phyloP scores from a whole-genome alignment of 225 moss, liverwort and hornwort genomes.

The Neckera pumila region DNA sequence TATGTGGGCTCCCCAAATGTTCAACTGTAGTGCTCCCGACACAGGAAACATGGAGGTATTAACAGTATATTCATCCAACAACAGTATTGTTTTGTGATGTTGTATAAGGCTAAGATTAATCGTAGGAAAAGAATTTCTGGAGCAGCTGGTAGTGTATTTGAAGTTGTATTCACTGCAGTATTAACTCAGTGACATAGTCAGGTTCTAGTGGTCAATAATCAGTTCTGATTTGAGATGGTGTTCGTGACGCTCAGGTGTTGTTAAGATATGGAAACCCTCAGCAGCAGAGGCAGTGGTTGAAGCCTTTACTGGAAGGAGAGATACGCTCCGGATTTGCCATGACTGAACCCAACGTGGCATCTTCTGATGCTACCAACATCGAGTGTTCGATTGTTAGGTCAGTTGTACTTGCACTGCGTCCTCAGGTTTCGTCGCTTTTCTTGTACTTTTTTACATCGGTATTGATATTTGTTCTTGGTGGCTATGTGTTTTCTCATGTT shows the following conservation, averaged over 20 bases:
- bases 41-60: constrained; percentile 99
- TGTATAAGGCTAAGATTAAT: not conserved
- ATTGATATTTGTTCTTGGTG: not conserved
- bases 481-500: not conserved
- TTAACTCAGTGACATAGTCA: not conserved
- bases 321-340: constrained; percentile 99
- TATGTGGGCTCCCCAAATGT: constrained; percentile 86
- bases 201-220: not conserved
- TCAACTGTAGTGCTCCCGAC: constrained; percentile 91
- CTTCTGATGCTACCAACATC: constrained; percentile 98
- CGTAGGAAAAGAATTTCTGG: not conserved
- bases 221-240: not conserved
- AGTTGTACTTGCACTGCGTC: not conserved
- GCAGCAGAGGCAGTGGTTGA: constrained; percentile 86
- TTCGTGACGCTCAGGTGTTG: constrained; percentile 46
- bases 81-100: not conserved
- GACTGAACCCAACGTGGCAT: constrained; percentile 97
- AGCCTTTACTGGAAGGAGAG: constrained; percentile 84
- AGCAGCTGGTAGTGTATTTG: not conserved
- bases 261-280: constrained; percentile 81
- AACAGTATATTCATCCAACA: not conserved
- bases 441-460: not conserved
- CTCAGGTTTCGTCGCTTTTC: not conserved
- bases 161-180: not conserved
- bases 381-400: constrained; percentile 85